Evolutionary conservation across 2,329 filamentous ascomycete genomes (phyloP).

Genomic region (Penicillium psychrosexuale): DNA sequence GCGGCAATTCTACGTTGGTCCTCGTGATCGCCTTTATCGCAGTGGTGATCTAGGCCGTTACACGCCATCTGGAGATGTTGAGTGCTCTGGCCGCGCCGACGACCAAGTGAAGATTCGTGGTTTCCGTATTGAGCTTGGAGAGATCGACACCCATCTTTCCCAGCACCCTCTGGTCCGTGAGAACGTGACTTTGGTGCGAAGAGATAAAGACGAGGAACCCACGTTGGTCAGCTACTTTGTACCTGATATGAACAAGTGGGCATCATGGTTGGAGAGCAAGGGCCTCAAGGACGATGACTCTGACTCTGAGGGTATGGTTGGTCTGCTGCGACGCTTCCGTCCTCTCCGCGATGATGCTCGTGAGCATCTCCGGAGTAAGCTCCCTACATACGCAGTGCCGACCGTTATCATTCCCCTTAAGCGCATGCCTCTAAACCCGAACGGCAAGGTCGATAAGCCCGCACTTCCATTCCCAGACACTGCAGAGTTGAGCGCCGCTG

Average conservation of each 20-base stretch:
- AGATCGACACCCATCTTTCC: slow-evolving; percentile 82
- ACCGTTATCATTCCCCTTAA: slow-evolving; percentile 69
- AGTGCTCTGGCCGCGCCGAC: slow-evolving; percentile 76
- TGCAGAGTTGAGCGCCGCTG: slow-evolving; percentile 60
- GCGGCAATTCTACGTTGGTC: slow-evolving; percentile 74
- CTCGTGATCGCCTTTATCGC: slow-evolving; percentile 79
- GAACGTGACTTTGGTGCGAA: slow-evolving; percentile 77
- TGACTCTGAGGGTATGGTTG: slow-evolving; percentile 50
- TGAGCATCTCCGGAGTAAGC: slow-evolving; percentile 66
- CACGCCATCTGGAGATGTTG: slow-evolving; percentile 66
- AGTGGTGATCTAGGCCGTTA: slow-evolving; percentile 84
- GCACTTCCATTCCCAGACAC: slow-evolving; percentile 77
- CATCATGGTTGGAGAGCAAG: slow-evolving; percentile 60
- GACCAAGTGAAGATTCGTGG: slow-evolving; percentile 94
- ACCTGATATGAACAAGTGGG: slow-evolving; percentile 73
- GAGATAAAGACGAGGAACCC: slow-evolving; percentile 80
- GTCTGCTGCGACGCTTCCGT: slow-evolving; percentile 59
- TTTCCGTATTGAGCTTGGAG: slow-evolving; percentile 90
- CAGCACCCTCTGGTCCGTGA: slow-evolving; percentile 74
- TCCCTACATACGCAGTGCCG: slow-evolving; percentile 74
- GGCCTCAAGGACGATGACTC: slow-evolving; percentile 51
- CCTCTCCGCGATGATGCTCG: slow-evolving; percentile 59
- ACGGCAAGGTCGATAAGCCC: slow-evolving; percentile 78
- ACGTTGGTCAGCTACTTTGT: slow-evolving; percentile 88
- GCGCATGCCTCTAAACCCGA: slow-evolving; percentile 76